Evolutionary conservation across 345 rosid species (phyloP).

Genomic region (Populus davidiana): DNA sequence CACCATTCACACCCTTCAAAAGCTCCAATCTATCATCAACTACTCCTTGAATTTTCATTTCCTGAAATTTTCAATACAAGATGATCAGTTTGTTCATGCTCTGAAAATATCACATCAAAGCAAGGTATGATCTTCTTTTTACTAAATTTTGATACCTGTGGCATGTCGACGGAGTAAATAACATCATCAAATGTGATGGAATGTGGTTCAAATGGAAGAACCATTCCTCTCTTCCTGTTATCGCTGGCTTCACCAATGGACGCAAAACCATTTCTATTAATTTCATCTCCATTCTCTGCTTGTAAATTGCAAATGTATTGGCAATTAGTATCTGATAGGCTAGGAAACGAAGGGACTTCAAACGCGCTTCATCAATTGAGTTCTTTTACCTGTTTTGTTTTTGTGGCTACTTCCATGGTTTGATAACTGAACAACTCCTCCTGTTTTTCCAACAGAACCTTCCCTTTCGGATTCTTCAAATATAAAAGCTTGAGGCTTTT

Average conservation of each 20-base stretch:
- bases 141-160: constrained; percentile 42
- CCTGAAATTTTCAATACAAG: constrained; percentile 27
- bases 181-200: constrained; percentile 56
- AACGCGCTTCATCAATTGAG: background rate
- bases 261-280: background rate
- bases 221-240: constrained; percentile 55
- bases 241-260: background rate
- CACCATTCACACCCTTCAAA: constrained; percentile 68
- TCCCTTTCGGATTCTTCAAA: constrained; percentile 18
- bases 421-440: constrained; percentile 17
- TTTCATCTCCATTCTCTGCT: constrained; percentile 3
- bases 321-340: background rate
- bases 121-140: background rate
- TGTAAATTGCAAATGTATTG: background rate
- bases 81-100: background rate
- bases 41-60: constrained; percentile 59
- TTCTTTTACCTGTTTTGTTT: constrained; percentile 11
- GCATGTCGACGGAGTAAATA: constrained; percentile 70
- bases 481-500: constrained; percentile 46
- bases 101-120: background rate
- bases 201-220: constrained; percentile 73
- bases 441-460: background rate
- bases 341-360: background rate
- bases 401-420: background rate
- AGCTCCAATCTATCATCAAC: constrained; percentile 57